A percentile compares a stretch with the other conserved stretches of the same genome.
phyloP scores from a whole-genome alignment of 192 early-diverging fungal genomes.

The Podila epicladia region DNA sequence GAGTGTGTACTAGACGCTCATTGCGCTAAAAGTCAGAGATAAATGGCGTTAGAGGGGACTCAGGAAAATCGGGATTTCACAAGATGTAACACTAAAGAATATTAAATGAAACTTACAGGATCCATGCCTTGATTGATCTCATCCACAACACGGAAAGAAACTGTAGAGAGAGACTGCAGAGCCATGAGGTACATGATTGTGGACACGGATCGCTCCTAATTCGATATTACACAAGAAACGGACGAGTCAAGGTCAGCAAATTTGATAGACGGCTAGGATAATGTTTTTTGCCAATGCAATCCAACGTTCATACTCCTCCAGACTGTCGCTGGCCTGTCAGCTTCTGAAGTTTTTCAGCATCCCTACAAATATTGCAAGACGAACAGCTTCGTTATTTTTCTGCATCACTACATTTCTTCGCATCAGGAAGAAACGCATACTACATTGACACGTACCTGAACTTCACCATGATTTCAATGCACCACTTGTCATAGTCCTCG shows the following conservation, averaged over 20 bases:
- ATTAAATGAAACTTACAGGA: conserved; percentile 51
- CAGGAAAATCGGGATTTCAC: background rate
- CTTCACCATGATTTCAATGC: conserved; percentile 94
- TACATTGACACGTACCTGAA: conserved; percentile 69
- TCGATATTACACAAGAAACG: background rate
- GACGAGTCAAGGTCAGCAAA: no score
- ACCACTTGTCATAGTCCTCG: conserved; percentile 93
- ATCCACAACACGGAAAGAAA: conserved; percentile 98
- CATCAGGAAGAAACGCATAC: background rate
- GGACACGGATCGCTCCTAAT: conserved; percentile 90
- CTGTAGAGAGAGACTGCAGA: conserved; percentile 84
- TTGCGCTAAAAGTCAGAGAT: conserved; percentile 62
- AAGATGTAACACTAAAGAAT: background rate
- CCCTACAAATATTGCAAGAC: conserved; percentile 51
- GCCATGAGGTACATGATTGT: conserved; percentile 97
- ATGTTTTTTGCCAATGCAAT: no score
- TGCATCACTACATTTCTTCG: no score
- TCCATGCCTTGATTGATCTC: conserved; percentile 99
- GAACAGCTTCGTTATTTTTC: background rate
- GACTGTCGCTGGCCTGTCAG: conserved; percentile 93
- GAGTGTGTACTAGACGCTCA: conserved; percentile 93
- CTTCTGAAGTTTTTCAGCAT: conserved; percentile 81
- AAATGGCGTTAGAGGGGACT: background rate
- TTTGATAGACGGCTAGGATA: no score
- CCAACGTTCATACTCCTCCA: conserved; percentile 74